A percentile compares a stretch with the other conserved stretches of the same genome.
phyloP scores from a whole-genome alignment of 345 rosid species.

The Lepidium didymum region DNA sequence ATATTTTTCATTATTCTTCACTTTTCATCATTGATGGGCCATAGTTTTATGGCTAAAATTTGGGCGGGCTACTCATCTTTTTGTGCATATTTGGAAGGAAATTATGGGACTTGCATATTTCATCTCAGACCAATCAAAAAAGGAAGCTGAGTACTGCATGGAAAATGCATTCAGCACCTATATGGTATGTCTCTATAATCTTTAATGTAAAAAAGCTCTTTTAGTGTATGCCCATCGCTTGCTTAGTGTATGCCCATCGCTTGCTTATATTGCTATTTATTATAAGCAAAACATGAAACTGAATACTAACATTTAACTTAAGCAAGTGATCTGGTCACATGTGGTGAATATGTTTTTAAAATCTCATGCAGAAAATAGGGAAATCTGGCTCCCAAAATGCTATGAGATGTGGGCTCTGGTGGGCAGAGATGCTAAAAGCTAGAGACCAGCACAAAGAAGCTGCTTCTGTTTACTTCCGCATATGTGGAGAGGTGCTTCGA shows the following conservation, averaged over 20 bases:
- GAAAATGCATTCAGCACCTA: constrained; percentile 94
- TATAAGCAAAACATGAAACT: constrained; percentile 12
- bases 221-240: constrained; percentile 2
- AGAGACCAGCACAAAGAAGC: constrained; percentile 87
- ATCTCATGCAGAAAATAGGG: constrained; percentile 60
- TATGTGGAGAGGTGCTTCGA: constrained; percentile 81
- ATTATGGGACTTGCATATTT: constrained; percentile 93
- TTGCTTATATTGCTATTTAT: constrained; percentile 14
- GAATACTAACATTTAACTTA: background rate
- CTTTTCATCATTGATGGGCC: background rate
- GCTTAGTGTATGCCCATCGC: background rate
- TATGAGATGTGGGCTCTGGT: constrained; percentile 97
- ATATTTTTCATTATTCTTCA: no score
- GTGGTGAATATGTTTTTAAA: constrained; percentile 11
- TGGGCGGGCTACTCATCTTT: constrained; percentile 15
- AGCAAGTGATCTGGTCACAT: constrained; percentile 1
- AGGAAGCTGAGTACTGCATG: constrained; percentile 96
- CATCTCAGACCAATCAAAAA: constrained; percentile 90
- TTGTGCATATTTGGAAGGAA: constrained; percentile 53
- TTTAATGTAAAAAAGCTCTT: constrained; percentile 1
- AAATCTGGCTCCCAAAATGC: constrained; percentile 73
- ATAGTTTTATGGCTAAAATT: constrained; percentile 1
- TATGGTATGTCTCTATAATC: constrained; percentile 45
- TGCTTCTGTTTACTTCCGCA: constrained; percentile 87
- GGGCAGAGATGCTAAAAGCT: constrained; percentile 92